Evolutionary conservation across 208 protist genomes (phyloP), one percentile per base, ranked within the genome.

Genomic region (Leishmania arabica): DNA sequence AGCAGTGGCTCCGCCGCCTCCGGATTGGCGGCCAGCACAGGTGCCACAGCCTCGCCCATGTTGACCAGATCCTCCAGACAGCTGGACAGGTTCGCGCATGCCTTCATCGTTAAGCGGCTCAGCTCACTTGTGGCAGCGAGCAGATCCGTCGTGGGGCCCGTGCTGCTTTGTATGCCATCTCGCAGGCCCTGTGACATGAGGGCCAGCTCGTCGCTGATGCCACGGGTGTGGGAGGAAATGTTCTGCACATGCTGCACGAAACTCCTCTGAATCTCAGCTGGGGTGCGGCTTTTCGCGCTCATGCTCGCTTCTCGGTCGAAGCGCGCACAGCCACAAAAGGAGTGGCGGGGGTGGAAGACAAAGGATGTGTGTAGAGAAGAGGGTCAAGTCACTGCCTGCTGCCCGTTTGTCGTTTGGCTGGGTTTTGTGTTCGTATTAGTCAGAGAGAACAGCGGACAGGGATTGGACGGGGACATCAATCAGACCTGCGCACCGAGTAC

Each of bases 1-100:
- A 93, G 83, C 40, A 97, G 85, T 64, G 86, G 80, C 31, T 84
- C 74, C 27, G 86, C 86, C 27, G 87, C 77, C 60, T 93, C 89
- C 17, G 88, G 88, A 47, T 84, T 89, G 34, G 66, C 85, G 58
- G 87, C 81, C 77, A 94, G 88, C 37, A 94, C 90, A 8, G 91
- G 86, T 45, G 76, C 69, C 89, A 94, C 93, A 9, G 93, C 93
- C 79, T 88, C 84, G 7, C 90, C 87, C 91, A 95, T 95, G 62
- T 74, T 85, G 3, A 84, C 71, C 31, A 97, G 73, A 70, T 97
- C 93, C 3, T 58, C 51, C 40, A 97, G 84, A 54, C 91, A 96
- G 53, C 88, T 86, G 7, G 71, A 68, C 24, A 96, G 73, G 19
- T 53, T 82, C 24, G 73, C 34, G 74, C 77, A 80, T 13, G 82